Conservation (phyloP, 1,284 basidiomycete genomes). For the Athelia sp. region DNA sequence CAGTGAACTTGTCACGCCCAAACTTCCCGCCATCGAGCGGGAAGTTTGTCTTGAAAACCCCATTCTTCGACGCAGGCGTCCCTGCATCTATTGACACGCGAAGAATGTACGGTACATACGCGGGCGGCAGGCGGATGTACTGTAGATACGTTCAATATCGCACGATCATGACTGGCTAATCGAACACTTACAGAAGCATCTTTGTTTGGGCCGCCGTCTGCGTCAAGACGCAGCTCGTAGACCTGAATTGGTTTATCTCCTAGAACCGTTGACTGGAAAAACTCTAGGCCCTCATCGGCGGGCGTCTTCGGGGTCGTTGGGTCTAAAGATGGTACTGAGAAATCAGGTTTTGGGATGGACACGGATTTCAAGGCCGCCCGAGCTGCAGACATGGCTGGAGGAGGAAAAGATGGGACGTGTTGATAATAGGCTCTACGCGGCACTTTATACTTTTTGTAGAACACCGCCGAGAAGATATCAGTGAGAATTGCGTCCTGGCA, state of each 20-base stretch:
- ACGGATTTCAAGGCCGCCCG: not conserved
- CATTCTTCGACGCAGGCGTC: constrained; percentile 82
- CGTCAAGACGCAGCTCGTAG: constrained; percentile 80
- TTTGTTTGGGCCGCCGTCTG: constrained; percentile 85
- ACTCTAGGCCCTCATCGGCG: constrained; percentile 86
- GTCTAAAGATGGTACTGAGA: not conserved
- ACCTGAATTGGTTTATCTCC: constrained; percentile 71
- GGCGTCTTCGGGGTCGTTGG: constrained; percentile 72
- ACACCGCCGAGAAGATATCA: too few species aligned
- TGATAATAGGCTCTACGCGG: not conserved
- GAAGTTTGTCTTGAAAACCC: constrained; percentile 91
- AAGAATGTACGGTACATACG: constrained; percentile 83
- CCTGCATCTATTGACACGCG: constrained; percentile 88
- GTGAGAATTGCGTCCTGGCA: too few species aligned
- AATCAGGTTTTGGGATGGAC: not conserved
- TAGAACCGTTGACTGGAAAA: constrained; percentile 61
- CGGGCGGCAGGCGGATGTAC: constrained; percentile 94
- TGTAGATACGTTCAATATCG: constrained; percentile 28
- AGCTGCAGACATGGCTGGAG: not conserved
- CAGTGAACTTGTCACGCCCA: constrained; percentile 68
- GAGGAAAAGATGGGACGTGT: not conserved
- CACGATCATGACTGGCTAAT: constrained; percentile 6
- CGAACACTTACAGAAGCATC: constrained; percentile 58
- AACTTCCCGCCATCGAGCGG: constrained; percentile 88
- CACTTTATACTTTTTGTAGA: too few species aligned